A percentile compares a stretch with the other conserved stretches of the same genome.
Evolutionary conservation across 345 rosid species (phyloP).

Genomic region (Mallotus nudiflorus): DNA sequence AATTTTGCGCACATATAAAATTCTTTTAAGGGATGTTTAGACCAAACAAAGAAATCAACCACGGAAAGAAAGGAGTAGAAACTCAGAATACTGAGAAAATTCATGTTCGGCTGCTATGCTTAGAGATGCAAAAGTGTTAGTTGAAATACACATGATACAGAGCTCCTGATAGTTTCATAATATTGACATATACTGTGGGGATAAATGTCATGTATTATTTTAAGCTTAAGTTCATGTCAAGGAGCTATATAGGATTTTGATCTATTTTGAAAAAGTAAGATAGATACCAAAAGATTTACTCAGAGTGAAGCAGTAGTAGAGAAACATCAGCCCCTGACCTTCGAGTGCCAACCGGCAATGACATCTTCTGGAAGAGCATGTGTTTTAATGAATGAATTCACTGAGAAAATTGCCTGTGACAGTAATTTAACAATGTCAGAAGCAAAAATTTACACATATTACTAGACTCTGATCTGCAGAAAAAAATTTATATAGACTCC

Average conservation of each 20-base stretch:
- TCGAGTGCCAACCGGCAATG: constrained; percentile 89
- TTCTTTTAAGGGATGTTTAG: too few species aligned
- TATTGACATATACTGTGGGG: not conserved
- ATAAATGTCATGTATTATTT: not conserved
- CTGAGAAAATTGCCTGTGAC: constrained; percentile 66
- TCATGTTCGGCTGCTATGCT: too few species aligned
- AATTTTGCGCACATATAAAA: too few species aligned
- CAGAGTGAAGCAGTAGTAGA: not conserved
- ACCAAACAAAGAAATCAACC: too few species aligned
- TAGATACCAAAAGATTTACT: not conserved
- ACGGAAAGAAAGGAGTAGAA: too few species aligned
- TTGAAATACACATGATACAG: too few species aligned
- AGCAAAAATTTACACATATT: not conserved
- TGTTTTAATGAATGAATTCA: constrained; percentile 73
- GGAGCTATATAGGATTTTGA: not conserved
- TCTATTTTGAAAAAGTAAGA: not conserved
- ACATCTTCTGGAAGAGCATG: constrained; percentile 76
- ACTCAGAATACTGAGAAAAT: too few species aligned
- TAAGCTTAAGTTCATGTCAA: too few species aligned
- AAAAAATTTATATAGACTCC: not conserved
- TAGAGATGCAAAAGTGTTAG: too few species aligned
- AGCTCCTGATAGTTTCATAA: too few species aligned
- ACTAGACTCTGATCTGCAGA: not conserved
- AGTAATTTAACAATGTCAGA: not conserved
- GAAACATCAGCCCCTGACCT: constrained; percentile 57